Conservation (phyloP, 176 grass and related monocot genomes). For the Eragrostis curvula region DNA sequence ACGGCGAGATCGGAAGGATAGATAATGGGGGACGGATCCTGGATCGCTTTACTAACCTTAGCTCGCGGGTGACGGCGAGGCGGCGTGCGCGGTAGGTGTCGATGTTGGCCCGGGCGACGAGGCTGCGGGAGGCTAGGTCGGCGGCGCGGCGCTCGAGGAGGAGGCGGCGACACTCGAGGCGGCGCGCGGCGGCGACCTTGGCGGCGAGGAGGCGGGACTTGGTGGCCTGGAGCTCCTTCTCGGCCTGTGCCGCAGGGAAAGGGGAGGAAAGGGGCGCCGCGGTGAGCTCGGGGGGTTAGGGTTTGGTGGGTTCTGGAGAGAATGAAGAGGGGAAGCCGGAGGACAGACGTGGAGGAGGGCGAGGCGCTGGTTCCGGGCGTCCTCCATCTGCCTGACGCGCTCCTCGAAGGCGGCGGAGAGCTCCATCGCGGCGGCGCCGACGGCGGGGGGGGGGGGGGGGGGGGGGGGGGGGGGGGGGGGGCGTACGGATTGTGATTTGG, state of each 20-base stretch:
- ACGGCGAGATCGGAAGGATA: too few species aligned
- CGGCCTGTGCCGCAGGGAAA: slow-evolving; percentile 48
- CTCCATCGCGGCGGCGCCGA: slow-evolving; percentile 49
- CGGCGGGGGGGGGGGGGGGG: too few species aligned
- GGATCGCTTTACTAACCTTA: slow-evolving; percentile 23
- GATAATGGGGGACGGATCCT: too few species aligned
- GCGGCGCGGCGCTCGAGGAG: slow-evolving; percentile 67
- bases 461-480: too few species aligned
- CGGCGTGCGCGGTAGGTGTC: slow-evolving; percentile 50
- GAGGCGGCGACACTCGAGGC: slow-evolving; percentile 63
- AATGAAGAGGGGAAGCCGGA: not conserved
- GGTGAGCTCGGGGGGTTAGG: slow-evolving; percentile 11
- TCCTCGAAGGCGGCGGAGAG: slow-evolving; percentile 75
- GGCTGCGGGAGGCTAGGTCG: slow-evolving; percentile 69
- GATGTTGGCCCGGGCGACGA: slow-evolving; percentile 61
- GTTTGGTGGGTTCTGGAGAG: not conserved
- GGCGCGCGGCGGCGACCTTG: slow-evolving; percentile 50
- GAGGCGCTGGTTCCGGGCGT: slow-evolving; percentile 68
- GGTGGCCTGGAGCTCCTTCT: slow-evolving; percentile 74
- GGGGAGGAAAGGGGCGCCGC: slow-evolving; percentile 12
- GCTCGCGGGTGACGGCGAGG: slow-evolving; percentile 37
- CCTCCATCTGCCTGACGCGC: slow-evolving; percentile 83
- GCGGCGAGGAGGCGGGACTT: slow-evolving; percentile 58
- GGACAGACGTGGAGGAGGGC: slow-evolving; percentile 60
- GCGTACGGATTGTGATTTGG: slow-evolving; percentile 24